Base-by-base conservation (phyloP, 2,329 filamentous ascomycete species). In the Neospermospora avenae region DNA sequence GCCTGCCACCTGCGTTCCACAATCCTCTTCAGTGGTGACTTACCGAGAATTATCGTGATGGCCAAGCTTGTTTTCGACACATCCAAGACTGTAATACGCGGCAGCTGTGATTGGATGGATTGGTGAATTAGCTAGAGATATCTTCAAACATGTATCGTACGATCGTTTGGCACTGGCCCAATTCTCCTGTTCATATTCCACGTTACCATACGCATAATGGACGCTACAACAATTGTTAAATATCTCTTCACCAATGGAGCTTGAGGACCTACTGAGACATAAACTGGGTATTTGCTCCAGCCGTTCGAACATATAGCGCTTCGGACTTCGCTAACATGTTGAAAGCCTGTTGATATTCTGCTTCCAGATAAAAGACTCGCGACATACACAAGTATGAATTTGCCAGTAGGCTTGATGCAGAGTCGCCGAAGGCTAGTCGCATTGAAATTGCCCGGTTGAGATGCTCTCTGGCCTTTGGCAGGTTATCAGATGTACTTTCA, bases 131-230 rank as follows among this genome's bases (percentile, higher is more conserved):
- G 56, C 51, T 13, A 64, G 57, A 3, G 20, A 35, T 41, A 64
- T 63, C 46, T 53, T 61, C 2, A 61, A 42, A 28, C 60, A 35
- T 2, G 39, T 14, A 3, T 65, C 63, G 25, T 63, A 66, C 1
- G 46, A 45, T 11, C 52, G 51, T 31, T 51, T 41, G 0, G 62
- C 60, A 3, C 18, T 4, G 2, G 1, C 31, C 60, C 57, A 66
- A 13, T 31, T 25, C 24, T 48, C 48, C 20, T 66, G 59, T 1
- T 28, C 45, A 39, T 55, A 66, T 11, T 65, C 60, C 13, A 66
- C 63, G 37, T 65, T 66, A 1, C 64, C 64, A 20, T 66, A 65
- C 1, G 55, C 55, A 22, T 65, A 66, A 25, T 66, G 63, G 2
- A 66, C 58, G 34, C 60, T 65, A n/a, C n/a, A n/a, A n/a, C n/a